These are phyloP conservation scores for Scedosporium aurantiacum DNA, from an alignment of 2,329 filamentous ascomycete species.

Conservation along the genomic window DNA sequence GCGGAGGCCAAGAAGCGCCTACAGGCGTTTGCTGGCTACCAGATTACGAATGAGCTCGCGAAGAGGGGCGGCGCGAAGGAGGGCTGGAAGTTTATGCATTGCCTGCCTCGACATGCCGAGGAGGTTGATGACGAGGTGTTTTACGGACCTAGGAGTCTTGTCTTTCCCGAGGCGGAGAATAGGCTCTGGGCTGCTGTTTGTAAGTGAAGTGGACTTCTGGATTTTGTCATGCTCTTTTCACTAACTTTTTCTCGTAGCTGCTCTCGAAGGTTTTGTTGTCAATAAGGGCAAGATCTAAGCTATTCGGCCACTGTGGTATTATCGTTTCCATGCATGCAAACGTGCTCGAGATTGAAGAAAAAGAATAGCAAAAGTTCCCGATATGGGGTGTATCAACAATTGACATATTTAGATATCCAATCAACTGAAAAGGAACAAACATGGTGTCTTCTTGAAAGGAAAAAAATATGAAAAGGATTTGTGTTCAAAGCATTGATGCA, in stretches of 20 bases:
- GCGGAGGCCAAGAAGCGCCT: constrained; percentile 67
- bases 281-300: constrained; percentile 72
- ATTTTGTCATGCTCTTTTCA: neutral
- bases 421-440: neutral
- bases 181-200: constrained; percentile 80
- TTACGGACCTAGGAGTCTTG: constrained; percentile 72
- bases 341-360: neutral
- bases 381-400: neutral
- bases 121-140: constrained; percentile 95
- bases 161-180: constrained; percentile 93
- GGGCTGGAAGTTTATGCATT: constrained; percentile 98
- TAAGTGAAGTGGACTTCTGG: constrained; percentile 26
- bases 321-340: neutral
- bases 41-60: constrained; percentile 80
- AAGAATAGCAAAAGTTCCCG: neutral
- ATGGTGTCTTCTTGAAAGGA: neutral
- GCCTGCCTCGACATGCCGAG: constrained; percentile 79
- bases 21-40: constrained; percentile 77
- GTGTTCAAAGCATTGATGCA: neutral
- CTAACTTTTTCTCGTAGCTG: constrained; percentile 36
- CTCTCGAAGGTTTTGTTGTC: constrained; percentile 81
- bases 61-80: constrained; percentile 75
- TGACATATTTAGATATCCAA: neutral
- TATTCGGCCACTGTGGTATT: neutral
- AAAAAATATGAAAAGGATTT: neutral